Evolutionary conservation across 768 basidiomycete species (phyloP).

Genomic region (Phaeotremella skinneri): DNA sequence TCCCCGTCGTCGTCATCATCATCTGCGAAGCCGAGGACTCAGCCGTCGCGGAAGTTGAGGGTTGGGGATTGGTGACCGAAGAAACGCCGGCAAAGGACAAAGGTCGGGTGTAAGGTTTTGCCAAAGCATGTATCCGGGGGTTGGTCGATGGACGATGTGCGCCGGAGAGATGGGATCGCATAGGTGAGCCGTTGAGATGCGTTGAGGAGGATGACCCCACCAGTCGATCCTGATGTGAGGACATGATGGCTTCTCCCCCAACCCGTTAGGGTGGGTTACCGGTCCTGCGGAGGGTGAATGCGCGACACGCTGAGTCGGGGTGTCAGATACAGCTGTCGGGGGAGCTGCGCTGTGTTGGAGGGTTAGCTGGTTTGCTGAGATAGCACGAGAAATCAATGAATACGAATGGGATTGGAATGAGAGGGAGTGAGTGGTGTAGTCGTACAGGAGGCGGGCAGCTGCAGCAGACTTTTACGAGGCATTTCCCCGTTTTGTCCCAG

Average conservation of each 20-base stretch:
- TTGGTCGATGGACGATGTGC: conserved; percentile 19
- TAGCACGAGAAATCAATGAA: no score
- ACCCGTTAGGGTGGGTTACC: neutral
- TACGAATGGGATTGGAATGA: neutral
- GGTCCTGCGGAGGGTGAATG: neutral
- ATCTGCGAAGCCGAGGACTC: conserved; percentile 10
- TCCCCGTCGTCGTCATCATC: conserved; percentile 9
- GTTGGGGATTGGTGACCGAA: conserved; percentile 6
- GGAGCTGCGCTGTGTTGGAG: no score
- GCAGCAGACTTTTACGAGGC: neutral
- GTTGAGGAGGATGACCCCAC: neutral
- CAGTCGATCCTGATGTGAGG: neutral
- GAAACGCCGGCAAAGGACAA: conserved; percentile 13
- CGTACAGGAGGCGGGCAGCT: neutral
- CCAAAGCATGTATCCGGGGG: conserved; percentile 15
- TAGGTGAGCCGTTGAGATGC: neutral
- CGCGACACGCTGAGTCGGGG: neutral
- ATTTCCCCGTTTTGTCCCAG: neutral
- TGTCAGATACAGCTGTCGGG: no score
- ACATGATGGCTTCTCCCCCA: conserved; percentile 2
- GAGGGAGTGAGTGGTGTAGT: no score
- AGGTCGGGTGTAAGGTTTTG: conserved; percentile 28
- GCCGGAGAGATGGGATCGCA: conserved; percentile 10
- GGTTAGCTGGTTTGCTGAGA: no score
- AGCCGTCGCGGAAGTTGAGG: conserved; percentile 1